These are phyloP conservation scores for Xylariaceae sp. DNA, from an alignment of 2,329 filamentous ascomycete species.

Conservation along the genomic window DNA sequence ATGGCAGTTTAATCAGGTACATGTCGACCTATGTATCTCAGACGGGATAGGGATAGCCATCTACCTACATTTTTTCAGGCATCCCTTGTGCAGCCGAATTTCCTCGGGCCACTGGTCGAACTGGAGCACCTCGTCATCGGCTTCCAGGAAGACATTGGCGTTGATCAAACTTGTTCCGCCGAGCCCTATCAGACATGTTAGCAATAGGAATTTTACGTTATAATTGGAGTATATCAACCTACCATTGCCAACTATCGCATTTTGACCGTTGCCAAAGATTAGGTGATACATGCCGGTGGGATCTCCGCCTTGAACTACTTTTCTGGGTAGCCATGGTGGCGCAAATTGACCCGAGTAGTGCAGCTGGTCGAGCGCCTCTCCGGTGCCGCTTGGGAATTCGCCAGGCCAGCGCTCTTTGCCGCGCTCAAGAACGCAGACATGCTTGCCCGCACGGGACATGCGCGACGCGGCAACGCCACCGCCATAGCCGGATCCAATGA, in stretches of 20 bases:
- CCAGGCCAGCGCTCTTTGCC: constrained; percentile 64
- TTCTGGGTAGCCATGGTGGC: constrained; percentile 39
- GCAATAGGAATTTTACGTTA: constrained; percentile 7
- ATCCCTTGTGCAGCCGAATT: constrained; percentile 42
- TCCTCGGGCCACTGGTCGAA: constrained; percentile 57
- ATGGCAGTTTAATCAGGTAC: neutral
- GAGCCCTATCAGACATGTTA: constrained; percentile 42
- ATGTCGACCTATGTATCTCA: neutral
- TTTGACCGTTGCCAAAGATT: constrained; percentile 59
- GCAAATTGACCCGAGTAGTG: constrained; percentile 54
- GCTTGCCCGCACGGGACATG: constrained; percentile 57
- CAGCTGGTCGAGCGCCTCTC: constrained; percentile 48
- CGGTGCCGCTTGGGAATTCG: constrained; percentile 52
- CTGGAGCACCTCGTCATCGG: constrained; percentile 50
- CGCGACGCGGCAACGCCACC: constrained; percentile 62
- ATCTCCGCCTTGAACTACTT: constrained; percentile 46
- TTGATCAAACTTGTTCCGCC: constrained; percentile 65
- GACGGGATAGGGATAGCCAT: constrained; percentile 23
- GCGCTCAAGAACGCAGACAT: constrained; percentile 61
- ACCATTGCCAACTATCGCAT: constrained; percentile 58
- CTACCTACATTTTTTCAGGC: constrained; percentile 48
- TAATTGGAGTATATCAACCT: constrained; percentile 19
- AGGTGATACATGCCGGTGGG: constrained; percentile 61
- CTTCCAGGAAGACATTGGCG: constrained; percentile 61
- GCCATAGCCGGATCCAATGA: constrained; percentile 67